A percentile compares a stretch with the other conserved stretches of the same genome.
phyloP scores from a whole-genome alignment of 345 rosid species.

The Erysimum cheiranthoides region DNA sequence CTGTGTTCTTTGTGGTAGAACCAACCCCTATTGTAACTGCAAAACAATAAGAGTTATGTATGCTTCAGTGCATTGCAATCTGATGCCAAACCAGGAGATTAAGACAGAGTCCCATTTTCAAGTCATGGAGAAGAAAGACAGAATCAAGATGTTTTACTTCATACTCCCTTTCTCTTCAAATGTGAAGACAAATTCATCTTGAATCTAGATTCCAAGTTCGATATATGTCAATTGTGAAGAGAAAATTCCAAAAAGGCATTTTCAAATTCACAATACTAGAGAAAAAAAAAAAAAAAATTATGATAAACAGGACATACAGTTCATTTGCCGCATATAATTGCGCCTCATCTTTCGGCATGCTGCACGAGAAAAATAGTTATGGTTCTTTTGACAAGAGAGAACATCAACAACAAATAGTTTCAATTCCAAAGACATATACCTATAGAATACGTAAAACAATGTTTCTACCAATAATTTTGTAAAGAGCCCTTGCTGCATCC shows the following conservation, averaged over 20 bases:
- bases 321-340: slow-evolving; percentile 86
- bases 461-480: slow-evolving; percentile 69
- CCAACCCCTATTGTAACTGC: slow-evolving; percentile 89
- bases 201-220: not conserved
- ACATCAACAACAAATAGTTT: slow-evolving; percentile 14
- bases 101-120: slow-evolving; percentile 3
- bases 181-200: slow-evolving; percentile 15
- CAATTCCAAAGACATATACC: slow-evolving; percentile 52
- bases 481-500: slow-evolving; percentile 82
- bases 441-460: slow-evolving; percentile 82
- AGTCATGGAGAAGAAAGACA: slow-evolving; percentile 20
- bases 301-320: slow-evolving; percentile 62
- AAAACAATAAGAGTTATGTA: slow-evolving; percentile 24
- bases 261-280: slow-evolving; percentile 5
- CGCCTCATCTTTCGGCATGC: slow-evolving; percentile 97
- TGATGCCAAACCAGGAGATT: slow-evolving; percentile 6
- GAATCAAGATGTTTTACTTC: slow-evolving; percentile 20
- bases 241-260: not conserved
- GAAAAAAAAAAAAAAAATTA: not conserved
- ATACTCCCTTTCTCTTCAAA: slow-evolving; percentile 1
- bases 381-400: slow-evolving; percentile 21
- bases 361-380: slow-evolving; percentile 47
- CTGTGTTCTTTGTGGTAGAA: slow-evolving; percentile 88
- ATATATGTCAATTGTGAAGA: slow-evolving; percentile 1
- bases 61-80: slow-evolving; percentile 13